These are phyloP conservation scores for Sporothrix inflata DNA, from an alignment of 2,329 filamentous ascomycete genomes.

Conservation along the genomic window DNA sequence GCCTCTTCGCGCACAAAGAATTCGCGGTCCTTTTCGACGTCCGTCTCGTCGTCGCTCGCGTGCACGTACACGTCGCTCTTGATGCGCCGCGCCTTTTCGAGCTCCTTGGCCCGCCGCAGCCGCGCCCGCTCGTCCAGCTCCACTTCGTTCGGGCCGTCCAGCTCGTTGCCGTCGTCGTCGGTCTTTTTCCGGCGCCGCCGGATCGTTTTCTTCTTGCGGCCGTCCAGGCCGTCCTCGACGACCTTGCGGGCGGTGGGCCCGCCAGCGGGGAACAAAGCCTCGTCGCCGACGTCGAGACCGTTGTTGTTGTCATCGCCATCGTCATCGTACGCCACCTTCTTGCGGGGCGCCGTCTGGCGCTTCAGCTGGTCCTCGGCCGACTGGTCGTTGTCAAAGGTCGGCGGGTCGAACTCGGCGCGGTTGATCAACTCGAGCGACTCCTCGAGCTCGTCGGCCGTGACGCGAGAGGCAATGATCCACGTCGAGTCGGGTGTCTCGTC, in stretches of 20 bases:
- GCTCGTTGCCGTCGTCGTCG: slow-evolving; percentile 48
- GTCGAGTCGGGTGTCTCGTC: slow-evolving; percentile 75
- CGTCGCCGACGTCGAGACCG: slow-evolving; percentile 52
- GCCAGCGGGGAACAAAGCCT: slow-evolving; percentile 69
- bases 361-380: slow-evolving; percentile 79
- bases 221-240: slow-evolving; percentile 51
- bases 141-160: slow-evolving; percentile 54
- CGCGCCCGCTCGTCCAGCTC: slow-evolving; percentile 67
- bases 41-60: slow-evolving; percentile 86
- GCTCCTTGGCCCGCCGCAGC: slow-evolving; percentile 66
- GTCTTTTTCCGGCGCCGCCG: slow-evolving; percentile 57
- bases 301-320: slow-evolving; percentile 48
- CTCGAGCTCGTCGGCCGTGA: slow-evolving; percentile 67
- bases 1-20: slow-evolving; percentile 79
- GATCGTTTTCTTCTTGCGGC: slow-evolving; percentile 56
- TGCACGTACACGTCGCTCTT: slow-evolving; percentile 84
- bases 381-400: slow-evolving; percentile 74
- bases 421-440: slow-evolving; percentile 73
- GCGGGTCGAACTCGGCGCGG: slow-evolving; percentile 76
- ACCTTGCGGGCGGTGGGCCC: slow-evolving; percentile 63
- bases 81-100: slow-evolving; percentile 76
- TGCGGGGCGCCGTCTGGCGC: slow-evolving; percentile 63
- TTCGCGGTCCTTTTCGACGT: slow-evolving; percentile 68
- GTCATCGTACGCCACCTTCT: slow-evolving; percentile 38
- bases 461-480: slow-evolving; percentile 74